Base-by-base conservation (phyloP, 257 asterid species). In the Fraxinus cuspidata region DNA sequence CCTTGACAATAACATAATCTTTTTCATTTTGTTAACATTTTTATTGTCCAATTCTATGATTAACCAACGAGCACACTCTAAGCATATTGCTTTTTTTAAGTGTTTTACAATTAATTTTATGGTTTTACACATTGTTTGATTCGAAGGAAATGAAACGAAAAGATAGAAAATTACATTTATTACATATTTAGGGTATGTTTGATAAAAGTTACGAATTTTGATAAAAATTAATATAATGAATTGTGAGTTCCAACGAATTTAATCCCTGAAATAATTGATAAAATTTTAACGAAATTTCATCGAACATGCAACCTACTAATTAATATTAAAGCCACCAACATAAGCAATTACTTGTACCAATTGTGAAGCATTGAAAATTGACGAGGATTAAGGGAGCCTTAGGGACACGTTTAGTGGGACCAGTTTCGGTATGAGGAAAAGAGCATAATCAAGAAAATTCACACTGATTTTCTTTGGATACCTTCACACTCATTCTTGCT, bases 391-490 rank as follows among this genome's bases (percentile, higher is more conserved):
- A 79, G 83, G 76, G 76, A 76, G 56, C 75, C 74, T 1, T 56
- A 60, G 76, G 80, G 38, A 83, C 88, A 83, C 87, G 88, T 80
- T 77, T 79, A 73, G 51, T 81, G 86, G 86, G 88, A 32, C 87
- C 83, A 32, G 16, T 42, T 9, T 16, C 67, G 12, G 79, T 37
- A 69, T 58, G 9, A 63, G 16, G 60, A 37, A 38, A 67, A 69
- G 78, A 73, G 79, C 72, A 49, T 44, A 51, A 72, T 7, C 68
- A 5, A 70, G 47, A 64, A 81, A 71, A 18, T n/a, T 56, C 28
- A 56, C 27, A 56, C 27, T 1, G 10, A 56, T 21, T 56, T 44
- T 56, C 65, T 56, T 27, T 71, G 32, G 29, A 18, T 2, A 25
- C 27, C 58, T 19, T 32, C 34, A 25, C 19, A 63, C 69, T 63